phyloP scores from a whole-genome alignment of 2,329 filamentous ascomycete genomes.

The Rhynchosporium graminicola region DNA sequence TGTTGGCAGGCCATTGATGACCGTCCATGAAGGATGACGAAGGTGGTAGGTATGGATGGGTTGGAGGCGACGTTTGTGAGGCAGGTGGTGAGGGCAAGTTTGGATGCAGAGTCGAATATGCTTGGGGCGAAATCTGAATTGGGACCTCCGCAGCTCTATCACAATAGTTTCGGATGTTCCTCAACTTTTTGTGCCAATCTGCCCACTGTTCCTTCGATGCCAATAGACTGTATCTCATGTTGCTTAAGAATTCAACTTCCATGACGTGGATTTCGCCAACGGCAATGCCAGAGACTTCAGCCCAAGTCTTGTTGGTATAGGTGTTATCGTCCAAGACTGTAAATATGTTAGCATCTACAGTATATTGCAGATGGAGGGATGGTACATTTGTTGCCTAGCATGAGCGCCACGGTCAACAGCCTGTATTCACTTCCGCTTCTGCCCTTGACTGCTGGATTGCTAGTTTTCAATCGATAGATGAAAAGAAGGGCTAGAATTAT shows the following conservation, averaged over 20 bases:
- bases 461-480: constrained; percentile 88
- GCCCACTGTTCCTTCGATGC: constrained; percentile 86
- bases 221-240: constrained; percentile 92
- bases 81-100: constrained; percentile 54
- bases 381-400: constrained; percentile 95
- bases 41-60: constrained; percentile 42
- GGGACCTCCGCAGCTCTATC: constrained; percentile 36
- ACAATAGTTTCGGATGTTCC: constrained; percentile 75
- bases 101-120: constrained; percentile 43
- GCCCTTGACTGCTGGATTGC: constrained; percentile 85
- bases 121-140: constrained; percentile 32
- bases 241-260: constrained; percentile 99
- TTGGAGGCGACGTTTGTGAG: constrained; percentile 50
- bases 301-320: constrained; percentile 99
- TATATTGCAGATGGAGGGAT: not conserved
- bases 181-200: constrained; percentile 80
- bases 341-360: constrained; percentile 32
- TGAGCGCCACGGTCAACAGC: constrained; percentile 88
- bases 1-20: constrained; percentile 41
- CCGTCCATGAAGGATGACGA: constrained; percentile 34
- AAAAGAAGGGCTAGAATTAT: constrained; percentile 88
- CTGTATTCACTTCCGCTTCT: constrained; percentile 93
- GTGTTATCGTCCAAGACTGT: constrained; percentile 94
- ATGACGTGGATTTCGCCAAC: constrained; percentile 97
- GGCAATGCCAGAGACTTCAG: constrained; percentile 91